Percentiles rank a stretch among this genome's conserved stretches.
phyloP scores from a whole-genome alignment of 495 filamentous ascomycete genomes.

The Penicillium coprophilum region DNA sequence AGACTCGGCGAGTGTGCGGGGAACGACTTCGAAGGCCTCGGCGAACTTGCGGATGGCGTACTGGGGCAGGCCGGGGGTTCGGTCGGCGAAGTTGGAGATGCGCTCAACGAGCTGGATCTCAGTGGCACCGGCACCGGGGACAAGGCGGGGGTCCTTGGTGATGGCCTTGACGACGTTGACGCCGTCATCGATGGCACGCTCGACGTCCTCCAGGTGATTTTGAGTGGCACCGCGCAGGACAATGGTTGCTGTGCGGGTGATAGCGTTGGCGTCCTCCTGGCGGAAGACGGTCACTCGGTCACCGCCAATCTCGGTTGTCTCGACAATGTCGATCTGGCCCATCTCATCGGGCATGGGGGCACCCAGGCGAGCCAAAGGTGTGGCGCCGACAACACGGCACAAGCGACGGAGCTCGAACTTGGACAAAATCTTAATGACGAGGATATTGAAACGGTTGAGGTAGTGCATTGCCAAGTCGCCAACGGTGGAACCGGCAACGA shows the following conservation, averaged over 20 bases:
- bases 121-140: conserved; percentile 92
- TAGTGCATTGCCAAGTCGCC: conserved; percentile 97
- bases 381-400: conserved; percentile 95
- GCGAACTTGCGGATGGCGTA: conserved; percentile 96
- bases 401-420: conserved; percentile 95
- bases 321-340: conserved; percentile 91
- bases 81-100: conserved; percentile 83
- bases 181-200: conserved; percentile 96
- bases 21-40: conserved; percentile 96
- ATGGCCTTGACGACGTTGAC: conserved; percentile 99
- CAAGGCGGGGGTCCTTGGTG: conserved; percentile 85
- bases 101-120: conserved; percentile 94
- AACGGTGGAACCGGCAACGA: conserved; percentile 86
- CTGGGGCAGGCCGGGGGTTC: conserved; percentile 87
- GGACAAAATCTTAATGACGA: conserved; percentile 95
- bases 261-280: conserved; percentile 89
- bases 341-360: conserved; percentile 99
- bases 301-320: conserved; percentile 97
- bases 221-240: conserved; percentile 95
- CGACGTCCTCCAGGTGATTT: conserved; percentile 96
- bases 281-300: conserved; percentile 98
- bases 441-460: conserved; percentile 92
- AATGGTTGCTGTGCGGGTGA: conserved; percentile 88
- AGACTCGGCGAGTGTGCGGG: conserved; percentile 88
- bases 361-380: conserved; percentile 89